Conservation (phyloP, 2,329 filamentous ascomycete genomes). For the Emydomyces testavorans region DNA sequence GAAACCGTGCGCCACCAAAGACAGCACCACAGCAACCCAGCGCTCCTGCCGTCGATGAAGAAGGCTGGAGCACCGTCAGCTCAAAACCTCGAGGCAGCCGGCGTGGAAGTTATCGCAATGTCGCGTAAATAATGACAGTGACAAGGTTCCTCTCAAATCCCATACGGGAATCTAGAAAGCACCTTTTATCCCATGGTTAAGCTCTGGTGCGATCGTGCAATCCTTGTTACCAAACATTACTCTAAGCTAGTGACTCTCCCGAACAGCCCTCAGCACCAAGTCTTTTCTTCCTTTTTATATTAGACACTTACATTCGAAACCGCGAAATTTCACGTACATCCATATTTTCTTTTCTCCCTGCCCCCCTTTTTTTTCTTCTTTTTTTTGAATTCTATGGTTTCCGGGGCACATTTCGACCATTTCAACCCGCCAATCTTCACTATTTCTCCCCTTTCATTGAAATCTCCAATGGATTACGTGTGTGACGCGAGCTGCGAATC, state of each 20-base stretch:
- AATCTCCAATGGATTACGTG: neutral
- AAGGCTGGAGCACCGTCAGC: slow-evolving; percentile 41
- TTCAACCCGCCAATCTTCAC: neutral
- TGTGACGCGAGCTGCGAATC: slow-evolving; percentile 2
- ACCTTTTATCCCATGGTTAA: neutral
- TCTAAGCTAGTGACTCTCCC: too few species aligned
- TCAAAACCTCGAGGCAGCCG: slow-evolving; percentile 36
- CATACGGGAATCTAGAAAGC: neutral
- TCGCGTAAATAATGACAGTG: neutral
- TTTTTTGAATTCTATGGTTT: neutral
- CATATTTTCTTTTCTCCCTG: too few species aligned
- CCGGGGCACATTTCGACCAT: neutral
- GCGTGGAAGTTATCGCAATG: slow-evolving; percentile 25
- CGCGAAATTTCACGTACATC: too few species aligned
- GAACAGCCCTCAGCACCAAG: too few species aligned
- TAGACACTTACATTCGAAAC: neutral
- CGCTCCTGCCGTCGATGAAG: slow-evolving; percentile 30
- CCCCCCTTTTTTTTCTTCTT: neutral
- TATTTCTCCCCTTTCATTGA: neutral
- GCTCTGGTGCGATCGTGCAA: too few species aligned
- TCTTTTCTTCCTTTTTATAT: too few species aligned
- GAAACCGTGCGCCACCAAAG: slow-evolving; percentile 5
- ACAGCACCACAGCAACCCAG: slow-evolving; percentile 23
- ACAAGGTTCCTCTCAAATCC: neutral
- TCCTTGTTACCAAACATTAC: neutral